Percentiles rank a stretch among this genome's conserved stretches.
Evolutionary conservation across 2,329 filamentous ascomycete genomes (phyloP).

Genomic region (Aspergillus caelatus): DNA sequence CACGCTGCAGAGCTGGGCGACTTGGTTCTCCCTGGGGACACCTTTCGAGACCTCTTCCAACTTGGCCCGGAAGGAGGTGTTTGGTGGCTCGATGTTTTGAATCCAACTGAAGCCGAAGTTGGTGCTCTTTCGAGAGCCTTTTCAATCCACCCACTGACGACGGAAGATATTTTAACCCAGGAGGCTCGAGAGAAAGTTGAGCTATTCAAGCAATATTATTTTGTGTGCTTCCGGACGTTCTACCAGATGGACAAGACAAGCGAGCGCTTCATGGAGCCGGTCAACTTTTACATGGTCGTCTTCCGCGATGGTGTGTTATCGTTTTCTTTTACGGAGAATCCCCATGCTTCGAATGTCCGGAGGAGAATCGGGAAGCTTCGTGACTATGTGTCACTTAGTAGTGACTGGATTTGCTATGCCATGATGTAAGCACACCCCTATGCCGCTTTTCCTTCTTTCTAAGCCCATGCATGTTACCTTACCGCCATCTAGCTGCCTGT

Average conservation of each 20-base stretch:
- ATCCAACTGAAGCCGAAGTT: slow-evolving; percentile 85
- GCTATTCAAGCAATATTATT: slow-evolving; percentile 96
- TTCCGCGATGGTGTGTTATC: slow-evolving; percentile 94
- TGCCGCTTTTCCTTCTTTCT: background rate
- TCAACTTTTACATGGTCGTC: slow-evolving; percentile 95
- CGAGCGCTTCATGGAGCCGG: slow-evolving; percentile 84
- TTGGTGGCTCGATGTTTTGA: slow-evolving; percentile 98
- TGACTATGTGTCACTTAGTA: slow-evolving; percentile 91
- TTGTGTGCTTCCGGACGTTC: slow-evolving; percentile 96
- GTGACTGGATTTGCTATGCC: slow-evolving; percentile 99
- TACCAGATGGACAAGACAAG: slow-evolving; percentile 77
- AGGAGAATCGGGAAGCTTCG: slow-evolving; percentile 90
- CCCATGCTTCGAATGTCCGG: slow-evolving; percentile 84
- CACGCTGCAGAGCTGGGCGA: slow-evolving; percentile 88
- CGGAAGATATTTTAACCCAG: slow-evolving; percentile 93
- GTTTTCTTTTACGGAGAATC: slow-evolving; percentile 88
- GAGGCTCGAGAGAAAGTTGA: slow-evolving; percentile 98
- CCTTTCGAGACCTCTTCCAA: slow-evolving; percentile 84
- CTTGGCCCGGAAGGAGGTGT: slow-evolving; percentile 73
- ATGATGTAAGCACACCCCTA: slow-evolving; percentile 69
- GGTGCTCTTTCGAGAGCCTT: slow-evolving; percentile 90
- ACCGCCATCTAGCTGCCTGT: background rate
- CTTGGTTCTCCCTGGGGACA: slow-evolving; percentile 84
- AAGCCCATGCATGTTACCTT: slow-evolving; percentile 9
- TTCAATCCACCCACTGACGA: slow-evolving; percentile 90